Evolutionary conservation across 225 moss, liverwort and hornwort genomes (phyloP).

Genomic region (Pseudisothecium myosuroides): DNA sequence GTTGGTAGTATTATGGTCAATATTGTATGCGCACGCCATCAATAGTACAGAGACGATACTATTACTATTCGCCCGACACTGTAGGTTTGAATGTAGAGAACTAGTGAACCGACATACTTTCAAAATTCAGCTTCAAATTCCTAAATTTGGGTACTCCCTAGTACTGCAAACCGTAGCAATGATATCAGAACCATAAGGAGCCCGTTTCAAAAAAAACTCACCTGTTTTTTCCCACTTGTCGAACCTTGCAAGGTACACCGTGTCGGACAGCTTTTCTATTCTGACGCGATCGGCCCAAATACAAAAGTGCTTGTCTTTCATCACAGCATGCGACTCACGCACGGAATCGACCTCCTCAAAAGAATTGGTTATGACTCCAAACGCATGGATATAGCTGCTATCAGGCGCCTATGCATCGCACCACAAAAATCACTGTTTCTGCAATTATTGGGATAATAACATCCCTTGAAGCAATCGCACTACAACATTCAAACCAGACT

Average conservation of each 20-base stretch:
- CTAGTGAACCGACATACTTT: not conserved
- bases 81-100: not conserved
- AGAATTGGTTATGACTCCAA: slow-evolving; percentile 40
- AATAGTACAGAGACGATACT: not conserved
- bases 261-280: slow-evolving; percentile 36
- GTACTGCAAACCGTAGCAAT: not conserved
- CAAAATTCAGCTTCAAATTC: not conserved
- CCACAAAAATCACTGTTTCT: not conserved
- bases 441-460: not conserved
- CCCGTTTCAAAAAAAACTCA: not conserved
- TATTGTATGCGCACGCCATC: not conserved
- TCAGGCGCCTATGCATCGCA: slow-evolving; percentile 44
- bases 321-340: slow-evolving; percentile 37
- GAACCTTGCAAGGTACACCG: slow-evolving; percentile 51
- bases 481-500: not conserved
- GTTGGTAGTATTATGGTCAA: not conserved
- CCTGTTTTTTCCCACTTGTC: slow-evolving; percentile 83
- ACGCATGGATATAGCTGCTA: slow-evolving; percentile 41
- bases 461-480: not conserved
- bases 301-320: slow-evolving; percentile 32
- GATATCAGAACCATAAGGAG: not conserved
- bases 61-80: not conserved
- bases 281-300: slow-evolving; percentile 83
- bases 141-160: not conserved
- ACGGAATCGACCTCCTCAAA: slow-evolving; percentile 33